Conservation (phyloP, 1,284 basidiomycete genomes). For the Hemileia vastatrix region DNA sequence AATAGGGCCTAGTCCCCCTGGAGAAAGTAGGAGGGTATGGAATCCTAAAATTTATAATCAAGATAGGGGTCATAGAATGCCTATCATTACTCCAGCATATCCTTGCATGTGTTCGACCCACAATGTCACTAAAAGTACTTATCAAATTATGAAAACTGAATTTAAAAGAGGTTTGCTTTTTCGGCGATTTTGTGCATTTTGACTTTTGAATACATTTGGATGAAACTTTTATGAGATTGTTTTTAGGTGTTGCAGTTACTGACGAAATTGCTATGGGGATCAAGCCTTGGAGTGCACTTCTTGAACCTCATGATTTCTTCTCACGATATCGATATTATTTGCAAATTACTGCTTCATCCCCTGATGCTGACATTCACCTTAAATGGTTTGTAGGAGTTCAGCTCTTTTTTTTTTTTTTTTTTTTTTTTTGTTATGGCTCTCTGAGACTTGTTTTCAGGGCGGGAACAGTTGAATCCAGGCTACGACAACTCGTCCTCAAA, state of each 20-base stretch:
- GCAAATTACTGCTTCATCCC: constrained; percentile 89
- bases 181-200: constrained; percentile 4
- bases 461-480: constrained; percentile 91
- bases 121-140: constrained; percentile 90
- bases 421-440: not conserved
- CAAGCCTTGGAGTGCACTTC: constrained; percentile 82
- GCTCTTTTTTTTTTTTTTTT: constrained; percentile 7
- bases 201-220: not conserved
- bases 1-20: constrained; percentile 78
- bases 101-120: constrained; percentile 99
- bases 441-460: constrained; percentile 51
- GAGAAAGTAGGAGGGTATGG: constrained; percentile 86
- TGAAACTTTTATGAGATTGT: constrained; percentile 11
- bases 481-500: constrained; percentile 94
- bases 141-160: constrained; percentile 92
- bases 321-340: constrained; percentile 94
- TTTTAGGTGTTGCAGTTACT: constrained; percentile 17
- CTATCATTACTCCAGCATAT: constrained; percentile 99
- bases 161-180: constrained; percentile 68
- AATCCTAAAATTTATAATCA: constrained; percentile 92
- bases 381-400: constrained; percentile 65
- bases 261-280: constrained; percentile 78
- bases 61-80: constrained; percentile 92
- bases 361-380: constrained; percentile 70
- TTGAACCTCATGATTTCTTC: constrained; percentile 92